These are phyloP conservation scores for Pulveroboletus sp. DNA, from an alignment of 768 basidiomycete species.

Conservation along the genomic window DNA sequence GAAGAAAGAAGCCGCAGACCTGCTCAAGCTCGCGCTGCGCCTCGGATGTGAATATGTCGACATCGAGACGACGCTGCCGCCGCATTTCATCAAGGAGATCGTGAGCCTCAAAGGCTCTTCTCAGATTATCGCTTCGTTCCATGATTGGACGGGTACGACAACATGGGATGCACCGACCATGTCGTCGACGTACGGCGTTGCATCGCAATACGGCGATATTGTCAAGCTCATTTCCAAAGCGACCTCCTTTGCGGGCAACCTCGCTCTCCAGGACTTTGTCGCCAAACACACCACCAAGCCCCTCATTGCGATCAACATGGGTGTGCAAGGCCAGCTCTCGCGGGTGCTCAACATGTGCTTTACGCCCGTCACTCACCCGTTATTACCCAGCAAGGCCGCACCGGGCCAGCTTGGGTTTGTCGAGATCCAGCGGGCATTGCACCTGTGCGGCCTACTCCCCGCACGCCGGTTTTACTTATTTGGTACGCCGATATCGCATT, in stretches of 20 bases:
- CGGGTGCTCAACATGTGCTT: constrained; percentile 82
- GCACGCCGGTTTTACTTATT: constrained; percentile 77
- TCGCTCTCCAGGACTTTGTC: constrained; percentile 71
- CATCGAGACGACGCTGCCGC: constrained; percentile 76
- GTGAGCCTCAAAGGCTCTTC: constrained; percentile 61
- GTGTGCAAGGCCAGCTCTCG: constrained; percentile 81
- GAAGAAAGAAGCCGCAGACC: constrained; percentile 63
- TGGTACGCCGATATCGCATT: constrained; percentile 82
- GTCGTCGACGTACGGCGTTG: constrained; percentile 64
- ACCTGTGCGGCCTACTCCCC: constrained; percentile 77
- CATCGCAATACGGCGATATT: constrained; percentile 73
- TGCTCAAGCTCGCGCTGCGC: constrained; percentile 74
- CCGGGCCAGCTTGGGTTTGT: constrained; percentile 90
- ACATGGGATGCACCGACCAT: constrained; percentile 71
- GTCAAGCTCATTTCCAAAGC: constrained; percentile 93
- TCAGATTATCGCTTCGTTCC: constrained; percentile 88
- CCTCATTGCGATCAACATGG: constrained; percentile 94
- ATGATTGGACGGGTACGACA: constrained; percentile 86
- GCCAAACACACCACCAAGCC: constrained; percentile 60
- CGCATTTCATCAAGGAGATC: constrained; percentile 56
- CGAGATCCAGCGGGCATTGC: constrained; percentile 77
- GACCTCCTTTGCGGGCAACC: constrained; percentile 67
- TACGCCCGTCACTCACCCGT: constrained; percentile 86
- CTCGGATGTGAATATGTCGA: constrained; percentile 92
- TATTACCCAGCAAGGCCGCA: constrained; percentile 81